Evolutionary conservation across 768 basidiomycete genomes (phyloP).

Genomic region (Daedalea quercina): DNA sequence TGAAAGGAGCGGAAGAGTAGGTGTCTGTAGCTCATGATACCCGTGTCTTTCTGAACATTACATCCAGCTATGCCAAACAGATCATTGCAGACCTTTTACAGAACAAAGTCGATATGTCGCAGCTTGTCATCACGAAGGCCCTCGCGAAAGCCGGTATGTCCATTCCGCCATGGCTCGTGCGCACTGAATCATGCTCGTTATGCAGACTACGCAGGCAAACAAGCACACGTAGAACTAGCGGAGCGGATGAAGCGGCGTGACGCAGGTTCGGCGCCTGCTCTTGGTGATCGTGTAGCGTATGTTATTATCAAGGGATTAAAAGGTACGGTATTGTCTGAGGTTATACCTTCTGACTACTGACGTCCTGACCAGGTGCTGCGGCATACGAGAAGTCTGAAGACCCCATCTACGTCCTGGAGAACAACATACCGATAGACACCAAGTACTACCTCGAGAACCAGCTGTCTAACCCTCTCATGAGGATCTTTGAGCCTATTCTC

Average conservation of each 20-base stretch:
- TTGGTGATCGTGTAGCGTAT: constrained; percentile 98
- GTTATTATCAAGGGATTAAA: constrained; percentile 97
- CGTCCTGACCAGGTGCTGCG: constrained; percentile 62
- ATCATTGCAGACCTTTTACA: constrained; percentile 91
- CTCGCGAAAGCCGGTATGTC: constrained; percentile 74
- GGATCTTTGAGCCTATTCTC: constrained; percentile 97
- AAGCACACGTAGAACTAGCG: constrained; percentile 94
- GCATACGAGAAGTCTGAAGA: constrained; percentile 99
- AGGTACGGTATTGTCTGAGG: constrained; percentile 36
- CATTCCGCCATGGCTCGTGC: background rate
- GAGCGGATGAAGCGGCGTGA: constrained; percentile 95
- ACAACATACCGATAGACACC: constrained; percentile 97
- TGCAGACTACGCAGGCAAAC: constrained; percentile 87
- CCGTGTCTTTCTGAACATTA: constrained; percentile 6
- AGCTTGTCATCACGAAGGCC: constrained; percentile 97
- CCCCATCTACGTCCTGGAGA: constrained; percentile 93
- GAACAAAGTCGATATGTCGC: constrained; percentile 98
- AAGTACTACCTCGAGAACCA: constrained; percentile 98
- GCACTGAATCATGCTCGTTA: background rate
- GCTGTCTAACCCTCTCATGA: constrained; percentile 90
- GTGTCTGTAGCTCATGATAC: constrained; percentile 17
- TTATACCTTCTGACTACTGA: background rate
- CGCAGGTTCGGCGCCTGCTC: constrained; percentile 93
- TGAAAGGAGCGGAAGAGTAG: constrained; percentile 88
- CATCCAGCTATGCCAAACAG: constrained; percentile 79